phyloP scores from a whole-genome alignment of 306 rosid genomes.

The Pyrus bretschneideri region DNA sequence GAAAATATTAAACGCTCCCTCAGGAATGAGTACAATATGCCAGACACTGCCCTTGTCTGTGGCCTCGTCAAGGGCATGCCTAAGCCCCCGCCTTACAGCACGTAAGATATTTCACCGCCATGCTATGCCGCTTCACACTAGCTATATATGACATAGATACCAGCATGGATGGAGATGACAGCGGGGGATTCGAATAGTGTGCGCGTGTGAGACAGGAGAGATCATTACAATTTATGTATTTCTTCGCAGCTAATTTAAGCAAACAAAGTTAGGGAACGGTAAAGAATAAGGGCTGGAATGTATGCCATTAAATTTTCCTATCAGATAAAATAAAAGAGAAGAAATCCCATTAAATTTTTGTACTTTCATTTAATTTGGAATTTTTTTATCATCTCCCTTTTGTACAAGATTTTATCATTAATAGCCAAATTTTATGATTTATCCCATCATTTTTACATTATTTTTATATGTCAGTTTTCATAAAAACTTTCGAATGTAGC shows the following conservation, averaged over 20 bases:
- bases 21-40: conserved; percentile 63
- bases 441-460: too few relatives aligned
- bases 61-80: conserved; percentile 40
- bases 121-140: conserved; percentile 7
- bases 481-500: too few relatives aligned
- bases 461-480: too few relatives aligned
- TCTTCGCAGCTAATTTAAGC: conserved; percentile 7
- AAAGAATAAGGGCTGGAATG: not conserved
- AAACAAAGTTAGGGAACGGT: not conserved
- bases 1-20: conserved; percentile 36
- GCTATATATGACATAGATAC: not conserved
- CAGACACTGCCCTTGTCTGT: conserved; percentile 28
- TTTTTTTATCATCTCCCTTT: too few relatives aligned
- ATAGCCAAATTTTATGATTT: too few relatives aligned
- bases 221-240: not conserved
- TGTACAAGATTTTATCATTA: too few relatives aligned
- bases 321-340: not conserved
- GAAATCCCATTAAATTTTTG: not conserved
- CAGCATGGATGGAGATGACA: not conserved
- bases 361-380: not conserved
- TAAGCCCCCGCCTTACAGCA: conserved; percentile 29
- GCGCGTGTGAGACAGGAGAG: not conserved
- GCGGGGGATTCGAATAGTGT: not conserved
- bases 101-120: conserved; percentile 4
- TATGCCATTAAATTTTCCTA: not conserved